Conservation (phyloP, 768 basidiomycete genomes). For the Imleria badia region DNA sequence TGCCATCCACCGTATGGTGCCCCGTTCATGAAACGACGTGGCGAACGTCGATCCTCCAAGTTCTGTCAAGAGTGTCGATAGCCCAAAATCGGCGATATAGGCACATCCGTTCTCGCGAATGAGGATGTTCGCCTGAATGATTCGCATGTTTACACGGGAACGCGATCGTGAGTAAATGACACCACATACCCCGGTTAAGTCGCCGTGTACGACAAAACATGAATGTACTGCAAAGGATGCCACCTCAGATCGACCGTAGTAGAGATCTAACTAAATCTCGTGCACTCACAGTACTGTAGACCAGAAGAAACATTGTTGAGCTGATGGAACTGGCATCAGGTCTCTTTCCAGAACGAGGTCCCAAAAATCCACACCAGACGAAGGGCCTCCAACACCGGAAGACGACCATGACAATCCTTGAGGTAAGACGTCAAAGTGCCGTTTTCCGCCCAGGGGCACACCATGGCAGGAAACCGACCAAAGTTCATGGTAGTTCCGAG, state of each 20-base stretch:
- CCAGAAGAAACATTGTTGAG: neutral
- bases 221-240: neutral
- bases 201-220: constrained; percentile 5
- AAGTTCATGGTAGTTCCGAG: neutral
- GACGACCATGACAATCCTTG: neutral
- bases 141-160: neutral
- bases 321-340: neutral
- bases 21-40: neutral
- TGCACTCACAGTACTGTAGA: constrained; percentile 3
- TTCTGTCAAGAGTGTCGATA: constrained; percentile 7
- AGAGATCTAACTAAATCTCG: neutral
- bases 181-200: constrained; percentile 8
- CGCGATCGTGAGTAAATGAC: neutral
- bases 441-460: neutral
- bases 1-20: neutral
- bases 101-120: neutral
- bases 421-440: neutral
- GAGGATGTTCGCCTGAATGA: constrained; percentile 6
- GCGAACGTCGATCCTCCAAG: neutral
- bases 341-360: neutral
- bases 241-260: neutral
- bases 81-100: constrained; percentile 3
- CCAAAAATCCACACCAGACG: neutral
- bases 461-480: constrained; percentile 1
- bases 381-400: neutral